Evolutionary conservation across 805 yeast genomes (phyloP).

Genomic region (Ogataea ganodermae): DNA sequence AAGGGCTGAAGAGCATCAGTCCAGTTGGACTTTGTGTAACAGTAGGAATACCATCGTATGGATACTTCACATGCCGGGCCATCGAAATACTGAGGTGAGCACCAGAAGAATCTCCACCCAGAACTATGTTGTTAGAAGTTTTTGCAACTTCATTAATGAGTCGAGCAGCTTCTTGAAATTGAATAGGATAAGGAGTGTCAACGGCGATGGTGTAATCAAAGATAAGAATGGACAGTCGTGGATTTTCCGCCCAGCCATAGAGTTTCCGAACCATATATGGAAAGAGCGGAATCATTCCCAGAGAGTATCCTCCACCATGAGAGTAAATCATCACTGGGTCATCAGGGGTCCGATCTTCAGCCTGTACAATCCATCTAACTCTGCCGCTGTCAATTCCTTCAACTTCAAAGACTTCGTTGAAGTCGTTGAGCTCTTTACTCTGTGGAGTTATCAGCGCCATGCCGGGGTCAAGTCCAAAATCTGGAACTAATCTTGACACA

Average conservation of each 20-base stretch:
- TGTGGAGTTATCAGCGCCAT: background rate
- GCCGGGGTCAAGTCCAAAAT: background rate
- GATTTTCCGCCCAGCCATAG: background rate
- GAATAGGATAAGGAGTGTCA: background rate
- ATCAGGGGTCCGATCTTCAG: background rate
- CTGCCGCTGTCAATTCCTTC: slow-evolving; percentile 29
- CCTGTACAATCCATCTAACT: slow-evolving; percentile 1
- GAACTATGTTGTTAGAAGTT: slow-evolving; percentile 1
- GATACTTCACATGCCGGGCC: background rate
- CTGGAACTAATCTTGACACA: background rate
- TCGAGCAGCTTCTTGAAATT: background rate
- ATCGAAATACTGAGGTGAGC: slow-evolving; percentile 1
- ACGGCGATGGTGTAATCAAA: background rate
- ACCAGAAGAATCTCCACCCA: slow-evolving; percentile 8
- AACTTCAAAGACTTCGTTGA: slow-evolving; percentile 4
- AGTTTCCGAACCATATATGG: background rate
- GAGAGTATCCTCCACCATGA: slow-evolving; percentile 5
- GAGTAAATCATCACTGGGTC: slow-evolving; percentile 4
- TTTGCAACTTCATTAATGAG: slow-evolving; percentile 1
- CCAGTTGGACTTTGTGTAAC: slow-evolving; percentile 3
- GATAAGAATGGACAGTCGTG: slow-evolving; percentile 1
- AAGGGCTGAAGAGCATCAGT: slow-evolving; percentile 7
- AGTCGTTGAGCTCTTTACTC: background rate
- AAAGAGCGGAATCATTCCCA: background rate
- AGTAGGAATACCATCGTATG: background rate